Base-by-base conservation (phyloP, 2,329 filamentous ascomycete genomes). In the Nannizziopsis arthrosporioides region DNA sequence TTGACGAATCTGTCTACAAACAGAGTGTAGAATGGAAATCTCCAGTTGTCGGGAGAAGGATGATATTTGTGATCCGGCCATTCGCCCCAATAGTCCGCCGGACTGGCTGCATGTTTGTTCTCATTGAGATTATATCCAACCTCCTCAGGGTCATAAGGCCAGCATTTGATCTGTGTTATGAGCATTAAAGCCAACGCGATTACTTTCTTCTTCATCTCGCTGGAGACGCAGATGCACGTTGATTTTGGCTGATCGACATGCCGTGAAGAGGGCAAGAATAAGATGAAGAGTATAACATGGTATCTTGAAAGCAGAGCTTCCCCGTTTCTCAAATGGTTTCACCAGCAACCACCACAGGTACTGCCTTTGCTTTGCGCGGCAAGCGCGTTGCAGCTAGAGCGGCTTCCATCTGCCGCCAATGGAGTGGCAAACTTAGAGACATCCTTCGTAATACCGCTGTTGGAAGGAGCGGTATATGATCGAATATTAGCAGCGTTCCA, bases 1-100 rank as follows among this genome's bases (percentile, higher is more conserved):
- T 82, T 81, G 37, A 80, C 77, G 56, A 76, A 82, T 51, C 77
- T 68, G 59, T 82, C 79, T 9, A 81, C 62, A 57, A 81, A 80
- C 40, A 82, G 64, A 7, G 77, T 80, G 59, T 83, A 83, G 57
- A 81, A 76, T 0, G 80, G 80, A 52, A 82, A 73, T 19, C 80
- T 71, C 80, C 80, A 83, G 55, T 77, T 82, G 0, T 66, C 59
- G 1, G 80, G 79, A 15, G 78, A 81, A 0, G 68, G 63, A 14
- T 64, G 59, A 54, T 76, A 81, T 3, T 58, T 62, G 57, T 78
- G 74, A 52, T 71, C 64, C n/a, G 63, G 64, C 73, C 76, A 74
- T 65, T 71, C 63, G 51, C 77, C 73, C 58, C 65, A 73, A 59
- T 82, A 83, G 39, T 82, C 70, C 34, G 75, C 63, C 1, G 78